A percentile compares a stretch with the other conserved stretches of the same genome.
phyloP scores from a whole-genome alignment of 352 stramenopile genomes.

The Phytophthora pistaciae region DNA sequence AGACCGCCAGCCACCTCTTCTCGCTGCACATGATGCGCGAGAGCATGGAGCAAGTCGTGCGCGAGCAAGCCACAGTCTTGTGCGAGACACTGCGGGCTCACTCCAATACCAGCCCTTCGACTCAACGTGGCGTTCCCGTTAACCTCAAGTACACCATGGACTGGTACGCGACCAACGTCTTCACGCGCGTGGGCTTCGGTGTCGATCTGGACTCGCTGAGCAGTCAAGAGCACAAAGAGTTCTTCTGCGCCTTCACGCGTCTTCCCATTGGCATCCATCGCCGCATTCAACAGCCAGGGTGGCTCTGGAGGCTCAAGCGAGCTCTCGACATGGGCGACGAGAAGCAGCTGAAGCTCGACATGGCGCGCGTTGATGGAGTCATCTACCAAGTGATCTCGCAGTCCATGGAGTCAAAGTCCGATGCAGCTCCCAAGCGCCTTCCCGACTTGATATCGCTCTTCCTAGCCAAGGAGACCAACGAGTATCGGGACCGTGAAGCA shows the following conservation, averaged over 20 bases:
- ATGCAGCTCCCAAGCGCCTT: constrained; percentile 9
- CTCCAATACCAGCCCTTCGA: background rate
- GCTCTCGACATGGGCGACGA: constrained; percentile 44
- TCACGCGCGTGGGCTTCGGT: constrained; percentile 77
- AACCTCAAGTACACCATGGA: constrained; percentile 59
- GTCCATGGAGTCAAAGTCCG: constrained; percentile 44
- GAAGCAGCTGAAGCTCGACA: constrained; percentile 41
- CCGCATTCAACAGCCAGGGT: constrained; percentile 62
- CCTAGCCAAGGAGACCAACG: constrained; percentile 44
- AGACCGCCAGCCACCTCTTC: constrained; percentile 90
- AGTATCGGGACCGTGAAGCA: constrained; percentile 27
- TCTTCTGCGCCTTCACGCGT: constrained; percentile 43
- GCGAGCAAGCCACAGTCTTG: constrained; percentile 44
- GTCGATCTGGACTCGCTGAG: constrained; percentile 49
- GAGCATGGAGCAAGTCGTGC: constrained; percentile 54
- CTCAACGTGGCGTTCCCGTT: constrained; percentile 10
- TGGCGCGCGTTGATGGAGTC: constrained; percentile 46
- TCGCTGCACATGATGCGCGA: constrained; percentile 69
- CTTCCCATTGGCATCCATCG: constrained; percentile 39
- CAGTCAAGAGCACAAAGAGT: constrained; percentile 37
- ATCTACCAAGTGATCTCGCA: constrained; percentile 56
- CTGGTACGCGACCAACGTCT: constrained; percentile 68
- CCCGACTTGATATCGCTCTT: constrained; percentile 55
- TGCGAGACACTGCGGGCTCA: constrained; percentile 37
- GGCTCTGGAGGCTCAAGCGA: constrained; percentile 55